phyloP scores from a whole-genome alignment of 805 yeast genomes.

The Hagleromyces aurorensis region DNA sequence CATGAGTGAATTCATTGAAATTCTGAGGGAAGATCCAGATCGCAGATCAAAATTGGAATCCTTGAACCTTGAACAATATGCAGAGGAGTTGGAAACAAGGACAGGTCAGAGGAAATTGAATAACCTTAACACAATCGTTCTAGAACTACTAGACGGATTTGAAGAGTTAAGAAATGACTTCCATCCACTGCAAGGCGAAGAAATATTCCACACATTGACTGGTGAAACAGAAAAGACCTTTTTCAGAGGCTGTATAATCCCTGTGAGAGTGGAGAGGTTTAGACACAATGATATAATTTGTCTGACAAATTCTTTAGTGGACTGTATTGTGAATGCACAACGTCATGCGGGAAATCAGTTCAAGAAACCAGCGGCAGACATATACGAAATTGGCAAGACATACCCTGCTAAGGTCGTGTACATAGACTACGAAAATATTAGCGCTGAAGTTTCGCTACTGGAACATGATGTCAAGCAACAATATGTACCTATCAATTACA shows the following conservation, averaged over 20 bases:
- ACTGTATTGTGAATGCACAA: constrained; percentile 48
- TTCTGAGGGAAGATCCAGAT: constrained; percentile 52
- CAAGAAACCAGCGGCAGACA: constrained; percentile 39
- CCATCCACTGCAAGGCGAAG: constrained; percentile 55
- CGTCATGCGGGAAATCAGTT: constrained; percentile 37
- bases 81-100: constrained; percentile 69
- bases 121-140: constrained; percentile 30
- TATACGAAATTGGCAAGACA: constrained; percentile 63
- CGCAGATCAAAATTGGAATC: constrained; percentile 85
- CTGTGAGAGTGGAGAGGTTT: constrained; percentile 58
- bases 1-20: constrained; percentile 32
- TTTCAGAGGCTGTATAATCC: constrained; percentile 60
- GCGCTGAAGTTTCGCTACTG: constrained; percentile 64
- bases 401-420: constrained; percentile 71
- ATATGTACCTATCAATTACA: constrained; percentile 31
- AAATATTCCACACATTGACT: constrained; percentile 81
- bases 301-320: constrained; percentile 52
- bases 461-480: constrained; percentile 54
- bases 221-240: constrained; percentile 74
- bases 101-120: constrained; percentile 31
- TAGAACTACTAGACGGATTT: constrained; percentile 77
- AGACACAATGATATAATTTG: constrained; percentile 36
- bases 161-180: constrained; percentile 76
- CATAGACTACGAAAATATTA: constrained; percentile 66
- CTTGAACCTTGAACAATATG: constrained; percentile 82